Base-by-base conservation (phyloP, 331 rosid genomes). In the Saraca asoca region DNA sequence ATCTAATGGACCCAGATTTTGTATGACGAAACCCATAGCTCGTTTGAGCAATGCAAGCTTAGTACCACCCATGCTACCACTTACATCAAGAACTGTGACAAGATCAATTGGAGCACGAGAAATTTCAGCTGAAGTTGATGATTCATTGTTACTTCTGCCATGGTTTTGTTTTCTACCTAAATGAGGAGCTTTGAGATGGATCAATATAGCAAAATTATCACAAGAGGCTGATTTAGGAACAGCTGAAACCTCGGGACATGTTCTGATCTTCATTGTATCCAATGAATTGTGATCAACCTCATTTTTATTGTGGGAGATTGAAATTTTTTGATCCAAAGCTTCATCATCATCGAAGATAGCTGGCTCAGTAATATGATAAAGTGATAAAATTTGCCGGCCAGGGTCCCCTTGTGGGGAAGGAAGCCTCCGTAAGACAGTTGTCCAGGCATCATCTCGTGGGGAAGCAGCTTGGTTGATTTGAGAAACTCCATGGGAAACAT, bases 21-120 rank as follows among this genome's bases (percentile, higher is more conserved):
- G 88, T 64, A 94, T 83, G 60, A 94, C 96, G 75, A 94, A 94
- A 13, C 97, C 81, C 99, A 94, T 94, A 51, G 99, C 99, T 69
- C 79, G 91, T 72, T 94, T 94, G 12, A 94, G 72, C 79, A 94
- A 80, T 35, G 89, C 95, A 51, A 94, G 90, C 85, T 94, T 94
- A 18, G 99, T 83, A 69, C 99, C 99, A 29, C 89, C 82, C 99
- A 94, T 94, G 99, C 99, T 94, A 12, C 96, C 95, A 73, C 99
- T 94, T 41, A 94, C 78, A 78, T 94, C 99, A 72, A 94, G 99
- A 72, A 94, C 92, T 0, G 99, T 88, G 44, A 94, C 96, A 48
- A 94, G 96, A 70, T 94, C 99, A 57, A 94, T 74, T 6, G 97
- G 86, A 64, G 90, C 96, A 66, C 95, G 85, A 18, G 83, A 24